Evolutionary conservation across 2,329 filamentous ascomycete species (phyloP).

Genomic region (Neospermospora avenae): DNA sequence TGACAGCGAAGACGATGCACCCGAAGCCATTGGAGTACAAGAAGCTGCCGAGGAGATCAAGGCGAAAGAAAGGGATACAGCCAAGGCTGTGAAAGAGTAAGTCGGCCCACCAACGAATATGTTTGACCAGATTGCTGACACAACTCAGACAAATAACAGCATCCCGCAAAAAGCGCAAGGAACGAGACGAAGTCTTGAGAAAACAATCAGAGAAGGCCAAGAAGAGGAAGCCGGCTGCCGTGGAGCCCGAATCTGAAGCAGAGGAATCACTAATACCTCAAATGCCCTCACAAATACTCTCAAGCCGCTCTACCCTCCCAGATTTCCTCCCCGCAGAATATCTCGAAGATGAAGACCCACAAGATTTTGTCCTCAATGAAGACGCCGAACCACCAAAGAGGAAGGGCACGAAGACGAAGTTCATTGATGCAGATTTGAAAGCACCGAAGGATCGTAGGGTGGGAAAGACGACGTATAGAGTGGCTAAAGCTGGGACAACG

Average conservation of each 20-base stretch:
- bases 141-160: conserved; percentile 26
- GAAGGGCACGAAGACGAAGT: conserved; percentile 31
- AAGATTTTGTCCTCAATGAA: conserved; percentile 3
- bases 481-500: conserved; percentile 21
- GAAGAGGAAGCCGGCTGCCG: conserved; percentile 21
- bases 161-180: conserved; percentile 32
- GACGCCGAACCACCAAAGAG: neutral
- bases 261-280: neutral
- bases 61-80: conserved; percentile 24
- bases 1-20: conserved; percentile 34
- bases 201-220: conserved; percentile 28
- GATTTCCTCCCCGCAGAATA: conserved; percentile 32
- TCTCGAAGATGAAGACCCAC: conserved; percentile 28
- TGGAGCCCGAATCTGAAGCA: neutral
- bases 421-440: conserved; percentile 27
- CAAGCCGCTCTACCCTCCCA: conserved; percentile 21
- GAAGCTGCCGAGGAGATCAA: conserved; percentile 25
- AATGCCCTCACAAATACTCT: neutral
- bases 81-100: conserved; percentile 31
- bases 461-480: conserved; percentile 33
- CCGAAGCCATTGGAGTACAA: conserved; percentile 30
- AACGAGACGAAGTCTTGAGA: conserved; percentile 27
- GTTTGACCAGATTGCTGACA: conserved; percentile 9
- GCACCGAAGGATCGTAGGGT: conserved; percentile 29
- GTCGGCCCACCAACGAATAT: conserved; percentile 10